Base-by-base conservation (phyloP, 768 basidiomycete species). In the Cystofilobasidium ferigula region DNA sequence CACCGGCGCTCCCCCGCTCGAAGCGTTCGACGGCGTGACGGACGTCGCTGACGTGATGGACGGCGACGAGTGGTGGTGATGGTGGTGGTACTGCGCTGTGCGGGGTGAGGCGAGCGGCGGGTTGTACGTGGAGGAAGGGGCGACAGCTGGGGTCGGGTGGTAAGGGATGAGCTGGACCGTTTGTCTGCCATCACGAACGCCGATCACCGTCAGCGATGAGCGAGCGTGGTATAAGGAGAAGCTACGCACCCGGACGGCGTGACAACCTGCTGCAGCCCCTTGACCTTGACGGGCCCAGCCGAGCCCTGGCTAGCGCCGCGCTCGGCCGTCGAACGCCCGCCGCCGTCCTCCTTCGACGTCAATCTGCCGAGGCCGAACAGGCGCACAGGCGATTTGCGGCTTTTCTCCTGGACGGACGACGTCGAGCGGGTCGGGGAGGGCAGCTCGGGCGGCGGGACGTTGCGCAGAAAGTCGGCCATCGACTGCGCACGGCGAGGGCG, bases 381-480 rank as follows among this genome's bases (percentile, higher is more conserved):
- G 16, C 51, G 51, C 2, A 12, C 51, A 28, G 51, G 30, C 3
- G 48, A 10, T 22, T 54, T 54, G 12, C 51, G 51, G 18, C 14
- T 54, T 28, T 54, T 54, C 9, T 54, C 51, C 30, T 28, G 51
- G 28, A 32, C 51, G 26, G 51, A 54, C 3, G 51, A 30, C 4
- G 51, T 18, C 28, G 51, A 54, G 2, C 28, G 51, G 2, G 51
- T 54, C 20, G 51, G 51, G 18, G 51, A 54, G 18, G 6, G 28
- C 28, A 32, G 28, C 9, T 54, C 51, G 51, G 51, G 51, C 30
- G 51, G 51, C 9, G 51, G 51, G 16, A 54, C 51, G 30, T 54
- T 54, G 51, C 51, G 51, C 13, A 54, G 28, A 20, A 54, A 54
- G 51, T 54, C 51, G 51, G 51, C 51, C 51, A 54, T 54, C 5